These are phyloP conservation scores for Thelephora terrestris DNA, from an alignment of 1,284 basidiomycete species.

Conservation along the genomic window DNA sequence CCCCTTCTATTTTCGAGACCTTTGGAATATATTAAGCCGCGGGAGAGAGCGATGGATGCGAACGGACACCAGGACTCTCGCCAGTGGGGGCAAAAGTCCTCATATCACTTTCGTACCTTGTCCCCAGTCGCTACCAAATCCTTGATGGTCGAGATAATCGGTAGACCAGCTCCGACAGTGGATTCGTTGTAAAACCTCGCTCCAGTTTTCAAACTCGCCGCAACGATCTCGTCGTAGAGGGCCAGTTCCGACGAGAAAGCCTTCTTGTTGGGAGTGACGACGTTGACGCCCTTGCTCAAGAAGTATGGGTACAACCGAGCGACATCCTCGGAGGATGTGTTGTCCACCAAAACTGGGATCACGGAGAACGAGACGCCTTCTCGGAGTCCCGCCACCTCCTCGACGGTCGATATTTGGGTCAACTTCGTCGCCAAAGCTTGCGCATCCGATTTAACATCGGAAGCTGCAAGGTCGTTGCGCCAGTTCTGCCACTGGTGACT, in stretches of 20 bases:
- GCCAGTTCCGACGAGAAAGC: constrained; percentile 74
- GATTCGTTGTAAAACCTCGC: constrained; percentile 80
- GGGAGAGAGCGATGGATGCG: background rate
- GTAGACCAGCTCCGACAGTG: constrained; percentile 94
- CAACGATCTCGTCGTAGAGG: constrained; percentile 67
- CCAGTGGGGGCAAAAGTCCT: background rate
- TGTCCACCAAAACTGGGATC: constrained; percentile 79
- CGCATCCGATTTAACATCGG: constrained; percentile 34
- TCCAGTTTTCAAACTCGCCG: constrained; percentile 43
- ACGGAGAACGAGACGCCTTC: background rate
- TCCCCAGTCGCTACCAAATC: constrained; percentile 92
- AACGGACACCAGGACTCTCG: background rate
- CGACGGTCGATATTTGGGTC: constrained; percentile 26
- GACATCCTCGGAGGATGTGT: constrained; percentile 82
- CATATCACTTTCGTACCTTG: constrained; percentile 39
- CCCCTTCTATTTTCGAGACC: constrained; percentile 75
- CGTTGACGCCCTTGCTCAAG: constrained; percentile 70
- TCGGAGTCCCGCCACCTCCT: constrained; percentile 30
- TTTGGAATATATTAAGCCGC: constrained; percentile 17
- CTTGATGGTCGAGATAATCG: constrained; percentile 85
- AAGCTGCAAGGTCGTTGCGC: constrained; percentile 35
- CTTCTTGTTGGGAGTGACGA: constrained; percentile 98
- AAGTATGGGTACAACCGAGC: constrained; percentile 81
- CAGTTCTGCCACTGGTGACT: constrained; percentile 23
- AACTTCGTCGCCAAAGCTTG: constrained; percentile 36